phyloP scores from a whole-genome alignment of 2,329 filamentous ascomycete genomes.

The Neoarthrinium moseri region DNA sequence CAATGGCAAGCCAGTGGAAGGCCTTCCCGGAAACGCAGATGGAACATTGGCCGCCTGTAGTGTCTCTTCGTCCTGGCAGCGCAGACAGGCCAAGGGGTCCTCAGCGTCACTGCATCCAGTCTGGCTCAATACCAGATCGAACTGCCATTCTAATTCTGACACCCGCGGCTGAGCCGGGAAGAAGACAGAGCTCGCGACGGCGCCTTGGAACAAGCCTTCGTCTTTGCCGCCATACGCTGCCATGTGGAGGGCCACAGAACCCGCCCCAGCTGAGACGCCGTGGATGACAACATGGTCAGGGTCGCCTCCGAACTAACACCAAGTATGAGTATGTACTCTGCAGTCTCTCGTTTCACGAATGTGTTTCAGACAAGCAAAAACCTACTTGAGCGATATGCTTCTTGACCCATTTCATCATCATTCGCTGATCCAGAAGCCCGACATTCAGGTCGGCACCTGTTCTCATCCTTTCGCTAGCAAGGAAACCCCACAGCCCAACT shows the following conservation, averaged over 20 bases:
- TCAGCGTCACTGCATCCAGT: constrained; percentile 32
- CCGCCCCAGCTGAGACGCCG: constrained; percentile 60
- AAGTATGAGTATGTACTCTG: background rate
- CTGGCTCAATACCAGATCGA: constrained; percentile 33
- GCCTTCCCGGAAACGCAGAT: constrained; percentile 37
- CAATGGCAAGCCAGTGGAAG: constrained; percentile 27
- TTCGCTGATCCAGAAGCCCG: constrained; percentile 63
- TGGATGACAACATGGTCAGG: constrained; percentile 58
- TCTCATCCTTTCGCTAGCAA: constrained; percentile 55
- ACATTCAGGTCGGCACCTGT: constrained; percentile 58
- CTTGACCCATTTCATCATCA: constrained; percentile 60
- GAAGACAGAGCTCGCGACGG: constrained; percentile 47
- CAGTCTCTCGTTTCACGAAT: no score
- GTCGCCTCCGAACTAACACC: constrained; percentile 53
- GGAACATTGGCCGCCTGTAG: constrained; percentile 41
- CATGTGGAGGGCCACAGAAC: constrained; percentile 54
- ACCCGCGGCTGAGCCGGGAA: constrained; percentile 46
- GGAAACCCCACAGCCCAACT: constrained; percentile 61
- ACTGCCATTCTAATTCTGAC: constrained; percentile 47
- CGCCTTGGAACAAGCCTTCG: constrained; percentile 44
- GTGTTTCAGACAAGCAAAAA: background rate
- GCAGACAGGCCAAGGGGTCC: constrained; percentile 41
- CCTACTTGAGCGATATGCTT: constrained; percentile 51
- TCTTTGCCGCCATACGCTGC: constrained; percentile 41
- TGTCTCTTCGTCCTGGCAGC: constrained; percentile 27